These are phyloP conservation scores for Boechera retrofracta DNA, from an alignment of 345 rosid genomes.

Conservation along the genomic window DNA sequence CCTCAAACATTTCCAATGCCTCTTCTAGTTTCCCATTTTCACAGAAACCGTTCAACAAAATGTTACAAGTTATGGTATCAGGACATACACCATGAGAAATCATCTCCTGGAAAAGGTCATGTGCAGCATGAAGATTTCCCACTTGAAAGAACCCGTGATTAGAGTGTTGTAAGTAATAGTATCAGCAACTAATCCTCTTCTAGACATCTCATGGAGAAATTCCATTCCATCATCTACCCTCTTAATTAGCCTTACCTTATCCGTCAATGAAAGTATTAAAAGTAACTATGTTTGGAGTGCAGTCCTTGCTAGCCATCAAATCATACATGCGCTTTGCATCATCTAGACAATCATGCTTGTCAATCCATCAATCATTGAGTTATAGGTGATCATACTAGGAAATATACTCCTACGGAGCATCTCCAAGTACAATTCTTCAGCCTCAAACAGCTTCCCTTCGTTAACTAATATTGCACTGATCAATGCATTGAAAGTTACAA, in stretches of 20 bases:
- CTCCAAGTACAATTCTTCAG: not conserved
- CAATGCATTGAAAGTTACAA: not conserved
- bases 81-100: not conserved
- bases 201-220: not conserved
- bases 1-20: no score
- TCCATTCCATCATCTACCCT: not conserved
- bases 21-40: no score
- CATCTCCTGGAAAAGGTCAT: not conserved
- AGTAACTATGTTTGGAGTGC: not conserved
- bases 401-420: not conserved
- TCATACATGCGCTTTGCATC: not conserved
- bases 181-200: not conserved
- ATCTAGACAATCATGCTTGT: slow-evolving; percentile 15
- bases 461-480: not conserved
- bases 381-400: not conserved
- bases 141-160: not conserved
- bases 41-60: no score
- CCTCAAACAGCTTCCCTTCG: not conserved
- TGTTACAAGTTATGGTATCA: no score
- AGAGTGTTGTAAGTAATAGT: not conserved
- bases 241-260: not conserved
- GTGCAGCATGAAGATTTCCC: not conserved
- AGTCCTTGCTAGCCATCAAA: not conserved
- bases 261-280: not conserved
- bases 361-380: not conserved